These are phyloP conservation scores for Exophiala bonariae DNA, from an alignment of 2,329 filamentous ascomycete genomes.

Conservation along the genomic window DNA sequence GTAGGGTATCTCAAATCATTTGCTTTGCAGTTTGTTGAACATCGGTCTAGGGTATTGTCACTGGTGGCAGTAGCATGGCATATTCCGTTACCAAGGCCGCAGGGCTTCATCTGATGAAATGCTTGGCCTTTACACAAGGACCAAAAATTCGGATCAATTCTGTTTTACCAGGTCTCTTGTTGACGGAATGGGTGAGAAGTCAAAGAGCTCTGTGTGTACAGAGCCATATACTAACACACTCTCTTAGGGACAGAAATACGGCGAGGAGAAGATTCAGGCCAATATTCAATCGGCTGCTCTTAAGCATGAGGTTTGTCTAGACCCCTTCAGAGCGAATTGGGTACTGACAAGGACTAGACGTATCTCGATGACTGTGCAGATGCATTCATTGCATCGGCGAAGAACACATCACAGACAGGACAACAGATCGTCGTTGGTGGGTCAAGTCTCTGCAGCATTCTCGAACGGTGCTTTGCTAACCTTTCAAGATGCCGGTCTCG, in stretches of 20 bases:
- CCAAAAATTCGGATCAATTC: slow-evolving; percentile 65
- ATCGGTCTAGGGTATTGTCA: slow-evolving; percentile 54
- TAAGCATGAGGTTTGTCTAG: slow-evolving; percentile 53
- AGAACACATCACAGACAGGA: slow-evolving; percentile 49
- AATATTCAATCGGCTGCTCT: slow-evolving; percentile 59
- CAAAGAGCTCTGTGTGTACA: no score
- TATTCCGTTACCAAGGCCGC: slow-evolving; percentile 81
- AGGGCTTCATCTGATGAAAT: slow-evolving; percentile 67
- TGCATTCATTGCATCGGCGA: slow-evolving; percentile 40
- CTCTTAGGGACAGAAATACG: slow-evolving; percentile 55
- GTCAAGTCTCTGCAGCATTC: slow-evolving; percentile 11
- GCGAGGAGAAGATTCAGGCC: slow-evolving; percentile 55
- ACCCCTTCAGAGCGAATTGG: not conserved
- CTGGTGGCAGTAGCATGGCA: slow-evolving; percentile 63
- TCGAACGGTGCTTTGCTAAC: slow-evolving; percentile 12
- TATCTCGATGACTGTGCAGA: slow-evolving; percentile 45
- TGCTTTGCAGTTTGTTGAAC: slow-evolving; percentile 1
- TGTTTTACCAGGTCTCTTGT: slow-evolving; percentile 62
- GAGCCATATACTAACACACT: no score
- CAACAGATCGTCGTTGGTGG: slow-evolving; percentile 45
- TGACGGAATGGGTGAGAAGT: slow-evolving; percentile 64
- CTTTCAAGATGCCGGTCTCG: slow-evolving; percentile 21
- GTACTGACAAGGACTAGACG: slow-evolving; percentile 32
- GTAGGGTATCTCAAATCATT: slow-evolving; percentile 35
- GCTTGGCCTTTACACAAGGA: slow-evolving; percentile 63